These are phyloP conservation scores for Moesziomyces parantarcticus DNA, from an alignment of 1,284 basidiomycete species.

Conservation along the genomic window DNA sequence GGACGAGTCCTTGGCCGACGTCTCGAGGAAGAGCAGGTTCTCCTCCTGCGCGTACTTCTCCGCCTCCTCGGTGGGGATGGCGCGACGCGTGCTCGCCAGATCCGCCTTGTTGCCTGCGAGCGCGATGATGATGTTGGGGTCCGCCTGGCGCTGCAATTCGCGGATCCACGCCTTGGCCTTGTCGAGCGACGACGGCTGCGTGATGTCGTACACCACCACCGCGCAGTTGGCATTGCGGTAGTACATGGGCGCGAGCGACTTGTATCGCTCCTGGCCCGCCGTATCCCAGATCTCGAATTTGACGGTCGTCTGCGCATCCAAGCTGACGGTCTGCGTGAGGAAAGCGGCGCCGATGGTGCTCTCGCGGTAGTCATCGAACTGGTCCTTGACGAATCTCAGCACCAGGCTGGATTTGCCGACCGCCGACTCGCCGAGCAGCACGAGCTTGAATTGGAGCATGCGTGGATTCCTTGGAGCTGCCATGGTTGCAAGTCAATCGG, in stretches of 20 bases:
- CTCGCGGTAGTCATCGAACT: slow-evolving; percentile 96
- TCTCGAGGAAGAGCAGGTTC: slow-evolving; percentile 93
- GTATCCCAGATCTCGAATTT: slow-evolving; percentile 96
- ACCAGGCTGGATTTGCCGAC: slow-evolving; percentile 97
- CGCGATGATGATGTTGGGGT: slow-evolving; percentile 84
- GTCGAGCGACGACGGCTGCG: slow-evolving; percentile 76
- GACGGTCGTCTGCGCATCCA: slow-evolving; percentile 88
- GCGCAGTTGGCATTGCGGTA: slow-evolving; percentile 68
- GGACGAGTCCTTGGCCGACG: slow-evolving; percentile 91
- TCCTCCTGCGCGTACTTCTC: slow-evolving; percentile 95
- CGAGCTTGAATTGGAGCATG: slow-evolving; percentile 60
- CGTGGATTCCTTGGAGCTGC: slow-evolving; percentile 44
- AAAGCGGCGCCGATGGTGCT: slow-evolving; percentile 77
- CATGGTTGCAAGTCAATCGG: slow-evolving; percentile 11
- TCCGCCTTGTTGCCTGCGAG: slow-evolving; percentile 96
- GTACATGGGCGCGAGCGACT: slow-evolving; percentile 67
- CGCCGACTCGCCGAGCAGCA: slow-evolving; percentile 81
- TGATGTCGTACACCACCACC: slow-evolving; percentile 66
- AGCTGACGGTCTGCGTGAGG: slow-evolving; percentile 90
- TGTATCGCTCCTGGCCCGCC: slow-evolving; percentile 88
- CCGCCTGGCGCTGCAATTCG: slow-evolving; percentile 95
- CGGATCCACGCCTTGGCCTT: slow-evolving; percentile 97
- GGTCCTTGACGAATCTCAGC: slow-evolving; percentile 93
- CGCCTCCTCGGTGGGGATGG: slow-evolving; percentile 70
- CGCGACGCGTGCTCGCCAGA: slow-evolving; percentile 73